phyloP scores from a whole-genome alignment of 2,329 filamentous ascomycete genomes.

The Pestalotiopsis sp. region DNA sequence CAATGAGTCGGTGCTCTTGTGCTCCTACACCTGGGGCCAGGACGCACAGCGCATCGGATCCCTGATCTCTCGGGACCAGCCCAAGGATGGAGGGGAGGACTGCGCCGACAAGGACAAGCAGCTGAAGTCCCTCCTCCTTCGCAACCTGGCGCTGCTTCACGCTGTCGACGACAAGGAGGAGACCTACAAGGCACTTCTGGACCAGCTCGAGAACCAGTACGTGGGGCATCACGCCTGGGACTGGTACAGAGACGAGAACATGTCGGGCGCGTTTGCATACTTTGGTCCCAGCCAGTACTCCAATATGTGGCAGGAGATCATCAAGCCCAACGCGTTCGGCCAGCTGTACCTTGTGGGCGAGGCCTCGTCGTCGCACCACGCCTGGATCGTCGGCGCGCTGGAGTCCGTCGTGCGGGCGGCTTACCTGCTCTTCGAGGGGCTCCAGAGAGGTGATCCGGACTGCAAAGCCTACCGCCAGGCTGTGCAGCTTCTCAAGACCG shows the following conservation, averaged over 20 bases:
- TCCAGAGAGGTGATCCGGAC: not conserved
- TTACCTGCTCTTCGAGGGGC: conserved; percentile 1
- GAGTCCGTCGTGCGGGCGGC: conserved; percentile 26
- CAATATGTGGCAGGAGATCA: conserved; percentile 28
- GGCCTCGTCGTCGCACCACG: conserved; percentile 32
- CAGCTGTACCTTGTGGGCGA: conserved; percentile 33
- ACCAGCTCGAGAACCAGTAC: conserved; percentile 16
- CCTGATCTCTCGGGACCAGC: conserved; percentile 20
- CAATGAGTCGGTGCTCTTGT: conserved; percentile 34
- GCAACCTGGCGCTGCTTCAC: conserved; percentile 33
- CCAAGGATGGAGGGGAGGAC: not conserved
- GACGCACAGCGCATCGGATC: conserved; percentile 36
- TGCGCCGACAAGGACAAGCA: conserved; percentile 20
- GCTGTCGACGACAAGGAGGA: not conserved
- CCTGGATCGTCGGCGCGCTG: conserved; percentile 35
- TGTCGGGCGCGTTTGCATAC: conserved; percentile 34
- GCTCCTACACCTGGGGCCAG: conserved; percentile 39
- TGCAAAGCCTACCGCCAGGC: not conserved
- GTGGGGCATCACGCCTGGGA: conserved; percentile 29
- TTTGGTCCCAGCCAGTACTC: conserved; percentile 37
- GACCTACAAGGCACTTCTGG: conserved; percentile 3
- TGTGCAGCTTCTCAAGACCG: not conserved
- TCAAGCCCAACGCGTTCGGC: conserved; percentile 21
- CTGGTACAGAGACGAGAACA: conserved; percentile 33
- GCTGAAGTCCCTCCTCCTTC: conserved; percentile 29